Percentiles rank a stretch among this genome's conserved stretches.
phyloP scores from a whole-genome alignment of 2,329 filamentous ascomycete species.

The Mollisiaceae sp. region DNA sequence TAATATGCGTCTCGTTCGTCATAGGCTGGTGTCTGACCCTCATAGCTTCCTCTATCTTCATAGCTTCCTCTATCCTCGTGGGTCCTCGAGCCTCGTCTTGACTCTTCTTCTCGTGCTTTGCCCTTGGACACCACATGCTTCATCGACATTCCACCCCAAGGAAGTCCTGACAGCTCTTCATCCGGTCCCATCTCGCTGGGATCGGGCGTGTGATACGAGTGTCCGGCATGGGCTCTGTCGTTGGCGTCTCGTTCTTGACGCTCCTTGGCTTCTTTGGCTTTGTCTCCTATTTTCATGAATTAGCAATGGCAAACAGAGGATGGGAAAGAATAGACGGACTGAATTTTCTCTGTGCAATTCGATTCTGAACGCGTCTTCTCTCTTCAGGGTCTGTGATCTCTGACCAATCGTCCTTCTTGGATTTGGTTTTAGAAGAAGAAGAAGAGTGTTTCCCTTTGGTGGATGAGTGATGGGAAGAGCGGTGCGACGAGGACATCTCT shows the following conservation, averaged over 20 bases:
- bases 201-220: slow-evolving; percentile 66
- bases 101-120: slow-evolving; percentile 50
- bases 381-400: slow-evolving; percentile 73
- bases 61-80: slow-evolving; percentile 36
- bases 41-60: slow-evolving; percentile 35
- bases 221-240: slow-evolving; percentile 67
- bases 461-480: slow-evolving; percentile 35
- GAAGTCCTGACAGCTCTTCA: slow-evolving; percentile 66
- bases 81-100: slow-evolving; percentile 44
- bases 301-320: slow-evolving; percentile 6
- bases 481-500: slow-evolving; percentile 40
- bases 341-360: slow-evolving; percentile 77
- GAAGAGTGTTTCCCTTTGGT: slow-evolving; percentile 35
- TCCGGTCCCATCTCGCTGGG: slow-evolving; percentile 59
- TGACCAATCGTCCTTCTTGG: slow-evolving; percentile 67
- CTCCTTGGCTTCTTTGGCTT: slow-evolving; percentile 70
- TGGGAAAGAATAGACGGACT: slow-evolving; percentile 54
- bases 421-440: slow-evolving; percentile 46
- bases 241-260: slow-evolving; percentile 65
- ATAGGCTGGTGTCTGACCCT: slow-evolving; percentile 29
- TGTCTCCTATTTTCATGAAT: slow-evolving; percentile 61
- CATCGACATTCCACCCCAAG: slow-evolving; percentile 74
- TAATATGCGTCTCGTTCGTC: slow-evolving; percentile 38
- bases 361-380: slow-evolving; percentile 76
- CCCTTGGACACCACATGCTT: slow-evolving; percentile 53